Evolutionary conservation across 2,329 filamentous ascomycete genomes (phyloP).

Genomic region (Lasiodiplodia sp.): DNA sequence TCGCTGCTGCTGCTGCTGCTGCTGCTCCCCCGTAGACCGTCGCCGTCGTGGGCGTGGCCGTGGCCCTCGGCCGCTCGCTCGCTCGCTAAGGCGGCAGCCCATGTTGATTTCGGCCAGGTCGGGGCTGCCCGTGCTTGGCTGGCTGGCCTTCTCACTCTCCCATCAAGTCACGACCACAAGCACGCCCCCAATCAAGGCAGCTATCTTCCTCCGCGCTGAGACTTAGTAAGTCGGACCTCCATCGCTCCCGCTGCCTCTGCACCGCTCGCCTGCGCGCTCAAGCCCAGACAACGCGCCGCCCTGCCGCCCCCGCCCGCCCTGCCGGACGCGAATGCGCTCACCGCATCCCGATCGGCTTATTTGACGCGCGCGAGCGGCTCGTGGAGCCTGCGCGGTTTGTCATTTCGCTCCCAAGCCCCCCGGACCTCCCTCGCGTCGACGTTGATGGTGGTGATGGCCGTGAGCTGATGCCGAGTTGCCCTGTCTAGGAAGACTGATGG

Average conservation of each 20-base stretch:
- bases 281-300: conserved; percentile 11
- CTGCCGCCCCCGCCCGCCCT: conserved; percentile 18
- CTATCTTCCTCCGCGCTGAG: conserved; percentile 30
- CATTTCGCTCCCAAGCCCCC: conserved; percentile 20
- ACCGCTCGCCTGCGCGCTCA: conserved; percentile 14
- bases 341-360: conserved; percentile 31
- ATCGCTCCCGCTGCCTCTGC: conserved; percentile 15
- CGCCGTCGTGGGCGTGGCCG: conserved; percentile 7
- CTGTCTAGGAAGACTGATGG: conserved; percentile 30
- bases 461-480: conserved; percentile 26
- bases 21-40: not conserved
- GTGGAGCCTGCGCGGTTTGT: conserved; percentile 25
- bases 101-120: not conserved
- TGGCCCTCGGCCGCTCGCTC: conserved; percentile 25
- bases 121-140: conserved; percentile 7
- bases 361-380: conserved; percentile 28
- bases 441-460: conserved; percentile 28
- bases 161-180: conserved; percentile 25
- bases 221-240: conserved; percentile 29
- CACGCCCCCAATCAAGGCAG: conserved; percentile 26
- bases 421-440: conserved; percentile 20
- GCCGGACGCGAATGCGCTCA: conserved; percentile 28
- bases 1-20: conserved; percentile 10
- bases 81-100: conserved; percentile 11
- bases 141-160: conserved; percentile 23